These are phyloP conservation scores for Rhododendron griersonianum DNA, from an alignment of 148 eudicot species.

Conservation along the genomic window DNA sequence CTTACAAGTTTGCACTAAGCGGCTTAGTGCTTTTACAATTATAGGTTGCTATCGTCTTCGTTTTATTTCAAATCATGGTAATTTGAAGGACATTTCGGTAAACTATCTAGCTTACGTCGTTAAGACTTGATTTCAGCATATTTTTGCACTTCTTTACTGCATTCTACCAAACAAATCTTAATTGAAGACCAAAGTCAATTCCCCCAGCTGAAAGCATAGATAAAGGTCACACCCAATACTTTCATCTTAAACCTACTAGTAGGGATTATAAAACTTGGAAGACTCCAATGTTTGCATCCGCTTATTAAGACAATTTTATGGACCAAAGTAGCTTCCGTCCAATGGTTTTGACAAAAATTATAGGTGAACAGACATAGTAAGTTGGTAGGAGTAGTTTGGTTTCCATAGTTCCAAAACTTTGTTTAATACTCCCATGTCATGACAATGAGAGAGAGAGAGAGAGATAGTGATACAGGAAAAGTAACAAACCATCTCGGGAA, in stretches of 20 bases:
- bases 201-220: neutral
- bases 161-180: neutral
- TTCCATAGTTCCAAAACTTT: neutral
- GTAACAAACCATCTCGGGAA: constrained; percentile 75
- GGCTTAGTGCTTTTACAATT: neutral
- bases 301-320: neutral
- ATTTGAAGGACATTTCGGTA: neutral
- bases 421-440: neutral
- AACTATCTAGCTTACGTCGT: neutral
- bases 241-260: neutral
- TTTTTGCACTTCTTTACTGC: neutral
- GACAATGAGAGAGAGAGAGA: neutral
- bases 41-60: neutral
- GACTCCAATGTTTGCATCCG: neutral
- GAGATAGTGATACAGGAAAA: neutral
- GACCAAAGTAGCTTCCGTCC: neutral
- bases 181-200: neutral
- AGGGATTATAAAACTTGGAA: neutral
- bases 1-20: neutral
- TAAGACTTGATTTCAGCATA: neutral
- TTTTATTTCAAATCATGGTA: neutral
- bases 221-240: neutral
- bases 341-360: neutral
- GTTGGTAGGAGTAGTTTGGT: neutral
- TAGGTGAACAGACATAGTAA: neutral